phyloP scores from a whole-genome alignment of 2,329 filamentous ascomycete genomes.

The Xylaria polymorpha region DNA sequence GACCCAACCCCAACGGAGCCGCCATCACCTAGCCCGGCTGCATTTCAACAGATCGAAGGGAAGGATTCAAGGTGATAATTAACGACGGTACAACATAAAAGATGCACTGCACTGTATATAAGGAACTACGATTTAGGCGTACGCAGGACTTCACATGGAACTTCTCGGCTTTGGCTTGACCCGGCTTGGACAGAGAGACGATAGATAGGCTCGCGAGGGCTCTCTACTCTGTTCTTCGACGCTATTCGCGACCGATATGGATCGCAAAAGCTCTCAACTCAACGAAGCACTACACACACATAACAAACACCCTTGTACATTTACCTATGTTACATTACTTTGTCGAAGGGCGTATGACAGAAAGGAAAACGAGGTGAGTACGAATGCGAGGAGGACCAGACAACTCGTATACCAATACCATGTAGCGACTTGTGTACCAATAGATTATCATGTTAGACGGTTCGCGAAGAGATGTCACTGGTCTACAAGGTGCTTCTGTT shows the following conservation, averaged over 20 bases:
- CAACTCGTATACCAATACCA: conserved; percentile 13
- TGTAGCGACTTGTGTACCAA: conserved; percentile 30
- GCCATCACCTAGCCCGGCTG: conserved; percentile 45
- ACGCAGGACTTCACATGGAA: conserved; percentile 24
- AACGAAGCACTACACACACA: conserved; percentile 40
- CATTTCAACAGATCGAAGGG: conserved; percentile 45
- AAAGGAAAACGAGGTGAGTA: conserved; percentile 18
- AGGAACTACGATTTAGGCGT: conserved; percentile 26
- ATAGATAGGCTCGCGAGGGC: conserved; percentile 10
- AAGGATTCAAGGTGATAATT: conserved; percentile 42
- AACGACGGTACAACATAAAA: conserved; percentile 12
- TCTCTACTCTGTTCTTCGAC: conserved; percentile 21
- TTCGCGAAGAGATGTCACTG: conserved; percentile 8
- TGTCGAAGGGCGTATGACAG: conserved; percentile 16
- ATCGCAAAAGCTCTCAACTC: conserved; percentile 47
- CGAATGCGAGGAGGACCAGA: conserved; percentile 30
- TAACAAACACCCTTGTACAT: conserved; percentile 32
- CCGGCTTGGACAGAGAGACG: conserved; percentile 16
- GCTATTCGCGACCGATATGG: conserved; percentile 33
- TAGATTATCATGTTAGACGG: conserved; percentile 14
- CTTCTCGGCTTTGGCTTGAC: conserved; percentile 17
- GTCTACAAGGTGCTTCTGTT: background rate
- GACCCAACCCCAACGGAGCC: conserved; percentile 70
- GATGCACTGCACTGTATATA: conserved; percentile 32
- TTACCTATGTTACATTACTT: conserved; percentile 34